Percentiles rank a stretch among this genome's conserved stretches.
These are phyloP conservation scores for Coemansia sp. DNA, from an alignment of 192 early-diverging fungal genomes.

Conservation along the genomic window DNA sequence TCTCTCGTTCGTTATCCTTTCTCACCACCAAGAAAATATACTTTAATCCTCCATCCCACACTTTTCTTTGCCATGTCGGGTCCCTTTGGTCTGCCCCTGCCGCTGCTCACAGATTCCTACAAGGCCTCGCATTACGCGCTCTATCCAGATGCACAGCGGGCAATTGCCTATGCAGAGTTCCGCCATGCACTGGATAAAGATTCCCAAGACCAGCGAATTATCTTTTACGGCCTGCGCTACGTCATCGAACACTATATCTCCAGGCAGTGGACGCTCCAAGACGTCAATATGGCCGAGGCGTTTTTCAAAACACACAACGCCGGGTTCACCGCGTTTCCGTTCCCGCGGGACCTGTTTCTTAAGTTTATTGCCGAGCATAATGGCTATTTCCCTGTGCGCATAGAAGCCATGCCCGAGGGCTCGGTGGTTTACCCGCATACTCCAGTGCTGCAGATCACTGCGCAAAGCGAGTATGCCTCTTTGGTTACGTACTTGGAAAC, in stretches of 20 bases:
- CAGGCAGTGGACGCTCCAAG: slow-evolving; percentile 62
- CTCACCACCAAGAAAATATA: background rate
- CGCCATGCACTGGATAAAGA: slow-evolving; percentile 65
- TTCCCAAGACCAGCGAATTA: slow-evolving; percentile 64
- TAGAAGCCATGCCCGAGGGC: slow-evolving; percentile 77
- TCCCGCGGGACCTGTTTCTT: slow-evolving; percentile 72
- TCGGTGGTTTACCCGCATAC: slow-evolving; percentile 76
- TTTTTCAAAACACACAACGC: slow-evolving; percentile 78
- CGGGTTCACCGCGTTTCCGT: slow-evolving; percentile 63
- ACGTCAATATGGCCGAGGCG: slow-evolving; percentile 61
- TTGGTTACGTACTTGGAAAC: slow-evolving; percentile 85
- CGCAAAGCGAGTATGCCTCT: slow-evolving; percentile 63
- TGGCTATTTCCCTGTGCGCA: slow-evolving; percentile 83
- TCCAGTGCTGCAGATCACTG: slow-evolving; percentile 78
- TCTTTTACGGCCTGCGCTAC: slow-evolving; percentile 84
- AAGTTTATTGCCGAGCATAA: slow-evolving; percentile 74
- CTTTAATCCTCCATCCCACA: background rate
- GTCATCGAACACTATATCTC: slow-evolving; percentile 74
- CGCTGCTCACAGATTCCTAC: slow-evolving; percentile 81
- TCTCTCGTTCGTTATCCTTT: background rate
- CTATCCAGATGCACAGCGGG: slow-evolving; percentile 66
- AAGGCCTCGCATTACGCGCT: slow-evolving; percentile 73
- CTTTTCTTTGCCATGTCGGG: slow-evolving; percentile 34
- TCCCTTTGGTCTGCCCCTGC: slow-evolving; percentile 55
- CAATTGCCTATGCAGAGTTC: slow-evolving; percentile 83